Base-by-base conservation (phyloP, 2,329 filamentous ascomycete genomes). In the Pseudogymnoascus sp. region DNA sequence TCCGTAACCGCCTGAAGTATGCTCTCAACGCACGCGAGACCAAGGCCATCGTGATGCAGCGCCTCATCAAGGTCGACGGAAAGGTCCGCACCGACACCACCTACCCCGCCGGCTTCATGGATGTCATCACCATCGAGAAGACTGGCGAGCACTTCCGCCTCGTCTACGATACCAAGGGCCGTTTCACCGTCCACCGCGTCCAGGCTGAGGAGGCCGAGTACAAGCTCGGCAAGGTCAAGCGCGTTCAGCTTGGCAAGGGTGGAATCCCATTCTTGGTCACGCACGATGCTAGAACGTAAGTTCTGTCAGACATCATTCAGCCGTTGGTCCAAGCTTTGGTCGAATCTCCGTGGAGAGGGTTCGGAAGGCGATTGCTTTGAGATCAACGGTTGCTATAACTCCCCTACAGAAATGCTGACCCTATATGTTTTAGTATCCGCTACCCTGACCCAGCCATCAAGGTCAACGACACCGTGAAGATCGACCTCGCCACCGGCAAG, bases 191-290 rank as follows among this genome's bases (percentile, higher is more conserved):
- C 79, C 95, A 99, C 91, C 91, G 95, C 78, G 98, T 99, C 84
- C 93, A 96, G 81, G 83, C 87, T 74, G 95, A 98, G 86, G 95
- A 99, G 90, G 93, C 93, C 75, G 89, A 95, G 85, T 99, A 97
- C 91, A 99, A 99, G 90, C 87, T 99, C 76, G 93, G 93, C 86
- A 99, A 98, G 88, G 95, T 99, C 85, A 97, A 97, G 91, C 90
- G 93, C 77, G 95, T 99, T 70, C 95, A 99, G 86, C 88, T 99
- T 76, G 95, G 95, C 86, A 93, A 92, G 83, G 96, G 95, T 83
- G 95, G 93, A 85, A 96, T 99, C 89, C 95, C 95, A 96, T 99
- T 96, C 93, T 97, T 98, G 92, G 95, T 99, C 91, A 99, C 95
- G 93, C 95, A 99, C 91, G 95, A 99, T 95, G 95, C 95, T 84